Evolutionary conservation across 2,329 filamentous ascomycete genomes (phyloP), one percentile per base, ranked within the genome.

Genomic region (Aureobasidium sp.): DNA sequence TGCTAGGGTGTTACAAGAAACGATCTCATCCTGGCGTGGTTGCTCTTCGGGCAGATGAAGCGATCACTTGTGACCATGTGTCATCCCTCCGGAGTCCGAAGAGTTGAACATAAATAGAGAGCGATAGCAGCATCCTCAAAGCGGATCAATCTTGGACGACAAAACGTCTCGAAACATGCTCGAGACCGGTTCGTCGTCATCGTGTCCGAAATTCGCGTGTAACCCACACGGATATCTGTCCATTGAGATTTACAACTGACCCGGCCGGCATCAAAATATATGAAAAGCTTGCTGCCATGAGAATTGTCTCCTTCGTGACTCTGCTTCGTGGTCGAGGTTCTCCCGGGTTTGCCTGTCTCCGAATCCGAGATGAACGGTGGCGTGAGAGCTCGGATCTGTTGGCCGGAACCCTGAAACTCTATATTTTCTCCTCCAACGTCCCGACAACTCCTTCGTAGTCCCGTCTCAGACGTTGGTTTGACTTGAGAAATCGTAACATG

Each of bases 71-170:
- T 12, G 6, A n/a, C n/a, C n/a, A n/a, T n/a, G n/a, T n/a, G n/a
- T n/a, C n/a, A n/a, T n/a, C 42, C 44, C 44, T 6, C 30, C 44
- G 30, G 44, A 48, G 30, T 48, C 44, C 44, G 44, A 48, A 27
- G 10, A 3, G 1, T 7, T 6, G 14, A n/a, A 29, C 22, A 48
- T 27, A 48, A 48, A 48, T 48, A 48, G 21, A 27, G 30, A 22
- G 30, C 22, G 21, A 17, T 19, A 6, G 19, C 42, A n/a, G n/a
- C n/a, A n/a, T 24, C 10, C 3, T 25, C n/a, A 14, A 37, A n/a
- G 22, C 30, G 32, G 21, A 24, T 48, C 14, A 30, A 48, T 14
- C 6, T 35, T n/a, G 6, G 32, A 16, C 1, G 24, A n/a, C 24
- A 19, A 49, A 37, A 49, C 45, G 16, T 19, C 22, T 17, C 32